phyloP scores from a whole-genome alignment of 2,329 filamentous ascomycete genomes.

The Phialocephala subalpina region DNA sequence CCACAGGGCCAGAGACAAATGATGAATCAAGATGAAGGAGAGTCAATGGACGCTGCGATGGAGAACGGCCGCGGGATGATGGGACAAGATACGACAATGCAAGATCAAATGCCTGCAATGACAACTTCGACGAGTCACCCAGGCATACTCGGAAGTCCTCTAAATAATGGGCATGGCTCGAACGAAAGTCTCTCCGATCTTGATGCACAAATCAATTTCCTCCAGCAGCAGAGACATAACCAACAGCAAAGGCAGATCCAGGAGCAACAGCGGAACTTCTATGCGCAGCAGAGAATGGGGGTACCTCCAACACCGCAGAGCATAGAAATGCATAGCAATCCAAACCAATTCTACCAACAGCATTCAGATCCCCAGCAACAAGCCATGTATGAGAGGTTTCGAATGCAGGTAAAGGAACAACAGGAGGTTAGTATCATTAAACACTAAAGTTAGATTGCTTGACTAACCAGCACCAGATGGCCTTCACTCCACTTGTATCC shows the following conservation, averaged over 20 bases:
- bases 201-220: conserved; percentile 71
- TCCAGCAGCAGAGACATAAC: conserved; percentile 69
- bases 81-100: conserved; percentile 48
- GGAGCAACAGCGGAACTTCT: conserved; percentile 63
- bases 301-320: conserved; percentile 85
- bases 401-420: conserved; percentile 72
- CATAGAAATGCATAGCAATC: conserved; percentile 73
- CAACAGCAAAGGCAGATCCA: conserved; percentile 54
- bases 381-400: conserved; percentile 66
- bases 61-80: conserved; percentile 31
- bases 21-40: conserved; percentile 42
- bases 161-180: conserved; percentile 54
- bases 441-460: conserved; percentile 9
- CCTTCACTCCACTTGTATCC: conserved; percentile 82
- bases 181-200: conserved; percentile 64
- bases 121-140: conserved; percentile 53
- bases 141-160: conserved; percentile 48
- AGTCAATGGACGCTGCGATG: conserved; percentile 59
- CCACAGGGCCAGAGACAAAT: conserved; percentile 38
- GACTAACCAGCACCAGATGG: conserved; percentile 58
- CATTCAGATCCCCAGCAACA: conserved; percentile 59
- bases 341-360: conserved; percentile 65
- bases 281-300: conserved; percentile 60
- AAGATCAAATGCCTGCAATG: conserved; percentile 57
- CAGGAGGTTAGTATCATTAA: conserved; percentile 54